These are phyloP conservation scores for Nigrospora oryzae DNA, from an alignment of 2,329 filamentous ascomycete species.

Conservation along the genomic window DNA sequence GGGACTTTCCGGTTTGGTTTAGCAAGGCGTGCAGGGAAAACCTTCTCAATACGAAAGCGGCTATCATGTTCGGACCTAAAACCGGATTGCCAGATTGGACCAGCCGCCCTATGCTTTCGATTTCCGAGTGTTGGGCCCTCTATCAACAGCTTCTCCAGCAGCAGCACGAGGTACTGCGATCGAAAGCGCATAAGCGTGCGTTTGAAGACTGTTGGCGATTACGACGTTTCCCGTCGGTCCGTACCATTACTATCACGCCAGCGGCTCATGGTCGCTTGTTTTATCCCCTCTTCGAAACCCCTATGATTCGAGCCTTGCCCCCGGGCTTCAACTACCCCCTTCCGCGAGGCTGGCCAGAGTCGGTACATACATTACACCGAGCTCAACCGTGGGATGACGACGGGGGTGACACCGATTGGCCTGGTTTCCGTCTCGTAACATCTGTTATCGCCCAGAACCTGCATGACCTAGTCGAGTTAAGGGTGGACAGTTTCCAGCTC, in stretches of 20 bases:
- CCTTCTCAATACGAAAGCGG: background rate
- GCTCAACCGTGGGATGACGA: conserved; percentile 5
- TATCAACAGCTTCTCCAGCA: conserved; percentile 23
- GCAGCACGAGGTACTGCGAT: conserved; percentile 19
- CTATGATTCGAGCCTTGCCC: conserved; percentile 30
- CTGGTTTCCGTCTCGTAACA: conserved; percentile 20
- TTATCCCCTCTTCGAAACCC: conserved; percentile 29
- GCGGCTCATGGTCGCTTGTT: conserved; percentile 26
- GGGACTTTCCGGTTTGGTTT: background rate
- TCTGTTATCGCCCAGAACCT: conserved; percentile 11
- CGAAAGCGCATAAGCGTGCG: conserved; percentile 17
- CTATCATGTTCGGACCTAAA: background rate
- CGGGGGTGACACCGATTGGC: conserved; percentile 13
- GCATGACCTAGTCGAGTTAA: conserved; percentile 22
- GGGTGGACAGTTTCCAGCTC: conserved; percentile 20
- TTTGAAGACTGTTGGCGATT: conserved; percentile 20
- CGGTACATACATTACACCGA: background rate
- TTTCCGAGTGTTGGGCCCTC: conserved; percentile 10
- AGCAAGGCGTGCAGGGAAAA: background rate
- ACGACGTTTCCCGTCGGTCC: conserved; percentile 23
- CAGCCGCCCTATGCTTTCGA: background rate
- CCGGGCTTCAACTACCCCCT: conserved; percentile 28
- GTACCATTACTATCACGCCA: conserved; percentile 27
- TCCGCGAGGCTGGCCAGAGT: conserved; percentile 16
- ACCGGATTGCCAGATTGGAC: background rate